Evolutionary conservation across 768 basidiomycete genomes (phyloP).

Genomic region (Cystofilobasidium bisporidii): DNA sequence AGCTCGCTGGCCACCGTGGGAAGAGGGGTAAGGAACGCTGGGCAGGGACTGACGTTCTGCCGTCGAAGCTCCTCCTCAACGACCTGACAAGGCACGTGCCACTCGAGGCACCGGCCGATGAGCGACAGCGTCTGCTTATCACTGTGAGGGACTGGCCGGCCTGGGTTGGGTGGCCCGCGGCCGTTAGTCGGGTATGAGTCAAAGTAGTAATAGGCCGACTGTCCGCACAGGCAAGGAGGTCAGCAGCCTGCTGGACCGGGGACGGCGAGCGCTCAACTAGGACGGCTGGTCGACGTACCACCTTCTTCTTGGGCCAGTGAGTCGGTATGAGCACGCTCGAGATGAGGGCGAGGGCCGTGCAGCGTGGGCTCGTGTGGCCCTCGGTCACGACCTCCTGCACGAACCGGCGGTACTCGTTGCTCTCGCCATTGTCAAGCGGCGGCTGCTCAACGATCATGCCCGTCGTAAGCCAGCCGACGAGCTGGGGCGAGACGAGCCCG

Average conservation of each 20-base stretch:
- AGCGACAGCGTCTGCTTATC: conserved; percentile 71
- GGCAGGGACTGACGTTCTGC: conserved; percentile 67
- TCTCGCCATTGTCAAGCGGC: conserved; percentile 90
- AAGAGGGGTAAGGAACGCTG: too few relatives aligned
- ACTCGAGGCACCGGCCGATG: conserved; percentile 74
- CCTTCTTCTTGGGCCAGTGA: conserved; percentile 70
- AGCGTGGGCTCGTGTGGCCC: conserved; percentile 83
- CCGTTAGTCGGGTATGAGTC: conserved; percentile 32
- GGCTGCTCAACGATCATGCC: conserved; percentile 69
- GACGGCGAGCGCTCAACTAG: not conserved
- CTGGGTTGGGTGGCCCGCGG: conserved; percentile 69
- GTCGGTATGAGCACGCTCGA: conserved; percentile 60
- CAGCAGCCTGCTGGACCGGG: not conserved
- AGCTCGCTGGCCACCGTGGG: too few relatives aligned
- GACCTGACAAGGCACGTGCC: conserved; percentile 74
- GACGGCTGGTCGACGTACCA: conserved; percentile 40
- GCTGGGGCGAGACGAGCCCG: conserved; percentile 76
- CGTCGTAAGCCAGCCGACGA: conserved; percentile 86
- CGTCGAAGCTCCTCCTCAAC: conserved; percentile 91
- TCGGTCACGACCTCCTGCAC: conserved; percentile 95
- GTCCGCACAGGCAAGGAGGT: not conserved
- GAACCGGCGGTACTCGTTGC: conserved; percentile 85
- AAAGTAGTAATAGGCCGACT: conserved; percentile 42
- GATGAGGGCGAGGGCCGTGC: conserved; percentile 78
- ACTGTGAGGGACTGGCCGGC: conserved; percentile 54